These are phyloP conservation scores for Ceriops tagal DNA, from an alignment of 345 rosid genomes.

Conservation along the genomic window DNA sequence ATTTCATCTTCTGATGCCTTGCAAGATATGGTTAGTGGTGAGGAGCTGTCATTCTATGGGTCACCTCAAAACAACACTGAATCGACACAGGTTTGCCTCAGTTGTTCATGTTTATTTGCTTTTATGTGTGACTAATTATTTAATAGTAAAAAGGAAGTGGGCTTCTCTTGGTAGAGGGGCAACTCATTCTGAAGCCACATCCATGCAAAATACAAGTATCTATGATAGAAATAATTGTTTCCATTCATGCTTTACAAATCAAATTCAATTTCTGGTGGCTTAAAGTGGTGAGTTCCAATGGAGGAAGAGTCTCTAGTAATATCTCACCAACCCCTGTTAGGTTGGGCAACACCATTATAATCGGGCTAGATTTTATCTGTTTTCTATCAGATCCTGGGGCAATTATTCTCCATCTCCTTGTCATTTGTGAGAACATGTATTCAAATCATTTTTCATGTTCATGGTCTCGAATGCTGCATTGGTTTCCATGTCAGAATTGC, in stretches of 20 bases:
- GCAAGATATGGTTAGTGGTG: constrained; percentile 83
- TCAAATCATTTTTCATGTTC: not conserved
- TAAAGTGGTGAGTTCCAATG: not conserved
- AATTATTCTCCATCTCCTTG: not conserved
- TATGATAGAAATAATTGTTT: no score
- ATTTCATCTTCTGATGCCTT: constrained; percentile 74
- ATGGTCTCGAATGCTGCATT: not conserved
- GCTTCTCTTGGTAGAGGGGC: not conserved
- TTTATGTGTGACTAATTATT: constrained; percentile 1
- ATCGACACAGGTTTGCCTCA: constrained; percentile 70
- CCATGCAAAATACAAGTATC: not conserved
- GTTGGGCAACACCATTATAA: no score
- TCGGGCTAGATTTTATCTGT: no score
- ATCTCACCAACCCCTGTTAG: not conserved
- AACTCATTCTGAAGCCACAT: not conserved
- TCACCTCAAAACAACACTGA: constrained; percentile 70
- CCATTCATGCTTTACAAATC: no score
- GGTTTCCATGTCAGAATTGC: not conserved
- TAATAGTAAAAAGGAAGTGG: not conserved
- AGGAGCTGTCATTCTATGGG: constrained; percentile 88
- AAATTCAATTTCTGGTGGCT: no score
- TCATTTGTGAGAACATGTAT: not conserved
- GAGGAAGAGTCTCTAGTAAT: not conserved
- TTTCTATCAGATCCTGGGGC: no score
- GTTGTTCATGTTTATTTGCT: constrained; percentile 4